Evolutionary conservation across 2,329 filamentous ascomycete genomes (phyloP).

Genomic region (Daldinia eschscholtzii): DNA sequence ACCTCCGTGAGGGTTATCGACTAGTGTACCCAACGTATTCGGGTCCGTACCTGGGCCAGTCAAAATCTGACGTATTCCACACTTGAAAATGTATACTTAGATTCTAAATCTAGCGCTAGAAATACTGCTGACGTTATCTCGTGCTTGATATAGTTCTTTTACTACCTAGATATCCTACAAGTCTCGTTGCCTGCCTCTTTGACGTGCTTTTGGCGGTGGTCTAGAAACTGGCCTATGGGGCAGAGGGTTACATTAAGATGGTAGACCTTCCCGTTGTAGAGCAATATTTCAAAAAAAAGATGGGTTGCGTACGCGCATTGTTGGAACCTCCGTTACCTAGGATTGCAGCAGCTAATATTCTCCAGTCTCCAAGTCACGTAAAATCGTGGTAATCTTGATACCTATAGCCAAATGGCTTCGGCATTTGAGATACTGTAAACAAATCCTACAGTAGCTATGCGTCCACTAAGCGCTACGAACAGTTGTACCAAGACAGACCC

Average conservation of each 20-base stretch:
- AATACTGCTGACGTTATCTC: slow-evolving; percentile 2
- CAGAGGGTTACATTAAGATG: background rate
- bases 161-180: background rate
- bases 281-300: background rate
- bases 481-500: background rate
- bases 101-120: background rate
- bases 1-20: background rate
- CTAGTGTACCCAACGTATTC: background rate
- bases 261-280: slow-evolving; percentile 7
- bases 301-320: background rate
- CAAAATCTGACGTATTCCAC: background rate
- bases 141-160: background rate
- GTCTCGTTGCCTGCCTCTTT: background rate
- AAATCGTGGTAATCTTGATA: background rate
- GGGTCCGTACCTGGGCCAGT: slow-evolving; percentile 5
- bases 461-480: slow-evolving; percentile 27
- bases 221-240: background rate
- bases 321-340: background rate
- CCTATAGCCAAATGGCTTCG: background rate
- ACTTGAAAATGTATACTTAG: background rate
- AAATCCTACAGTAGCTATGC: slow-evolving; percentile 12
- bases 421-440: slow-evolving; percentile 3
- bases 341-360: background rate
- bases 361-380: background rate
- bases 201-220: background rate